These are phyloP conservation scores for Geotrichum klebahnii DNA, from an alignment of 1,139 yeast species.

Conservation along the genomic window DNA sequence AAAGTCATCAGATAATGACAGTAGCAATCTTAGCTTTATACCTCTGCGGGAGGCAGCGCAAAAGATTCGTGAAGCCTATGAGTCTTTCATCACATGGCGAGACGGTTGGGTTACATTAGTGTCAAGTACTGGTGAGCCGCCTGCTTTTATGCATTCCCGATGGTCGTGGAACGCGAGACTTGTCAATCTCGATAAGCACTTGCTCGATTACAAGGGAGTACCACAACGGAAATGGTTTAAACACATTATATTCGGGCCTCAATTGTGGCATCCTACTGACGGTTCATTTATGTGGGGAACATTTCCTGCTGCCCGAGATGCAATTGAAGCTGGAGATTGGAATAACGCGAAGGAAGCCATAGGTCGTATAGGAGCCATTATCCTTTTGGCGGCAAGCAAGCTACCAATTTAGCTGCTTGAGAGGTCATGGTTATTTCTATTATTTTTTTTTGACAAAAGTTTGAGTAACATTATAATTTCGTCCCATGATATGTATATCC, in stretches of 20 bases:
- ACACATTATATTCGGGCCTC: constrained; percentile 68
- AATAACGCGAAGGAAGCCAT: constrained; percentile 47
- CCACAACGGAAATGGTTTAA: constrained; percentile 61
- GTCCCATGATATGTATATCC: no score
- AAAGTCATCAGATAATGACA: constrained; percentile 16
- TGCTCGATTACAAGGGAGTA: constrained; percentile 49
- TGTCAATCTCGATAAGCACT: constrained; percentile 52
- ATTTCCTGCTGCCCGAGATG: constrained; percentile 74
- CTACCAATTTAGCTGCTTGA: constrained; percentile 3
- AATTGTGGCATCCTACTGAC: constrained; percentile 52
- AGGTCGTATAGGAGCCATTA: constrained; percentile 18
- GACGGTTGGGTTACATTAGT: constrained; percentile 55
- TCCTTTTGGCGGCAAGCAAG: constrained; percentile 17
- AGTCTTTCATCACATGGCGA: constrained; percentile 45
- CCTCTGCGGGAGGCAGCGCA: constrained; percentile 31
- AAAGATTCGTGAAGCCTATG: constrained; percentile 29
- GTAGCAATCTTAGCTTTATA: constrained; percentile 25
- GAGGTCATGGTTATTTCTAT: no score
- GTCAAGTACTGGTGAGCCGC: constrained; percentile 51
- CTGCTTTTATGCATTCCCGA: constrained; percentile 62
- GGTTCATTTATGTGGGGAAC: constrained; percentile 53
- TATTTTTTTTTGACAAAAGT: no score
- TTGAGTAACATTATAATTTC: no score
- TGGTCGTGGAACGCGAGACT: constrained; percentile 76
- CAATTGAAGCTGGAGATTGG: constrained; percentile 49